Percentiles rank a stretch among this genome's conserved stretches.
Conservation (phyloP, 2,329 filamentous ascomycete genomes). For the Cadophora malorum region DNA sequence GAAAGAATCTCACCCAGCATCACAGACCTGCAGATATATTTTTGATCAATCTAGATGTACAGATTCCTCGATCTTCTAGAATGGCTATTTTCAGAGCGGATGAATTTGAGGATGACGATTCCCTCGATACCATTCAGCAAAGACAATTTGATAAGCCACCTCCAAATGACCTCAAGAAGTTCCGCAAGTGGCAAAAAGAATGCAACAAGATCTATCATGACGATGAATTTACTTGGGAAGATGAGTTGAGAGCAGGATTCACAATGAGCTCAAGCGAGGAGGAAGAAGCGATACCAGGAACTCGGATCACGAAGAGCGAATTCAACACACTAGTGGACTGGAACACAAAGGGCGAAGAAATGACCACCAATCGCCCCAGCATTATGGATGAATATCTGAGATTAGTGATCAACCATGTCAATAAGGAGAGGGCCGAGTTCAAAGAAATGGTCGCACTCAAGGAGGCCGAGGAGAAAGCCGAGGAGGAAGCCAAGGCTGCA, state of each 20-base stretch:
- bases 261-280: neutral
- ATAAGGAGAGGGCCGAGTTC: neutral
- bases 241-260: neutral
- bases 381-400: slow-evolving; percentile 8
- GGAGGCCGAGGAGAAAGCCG: neutral
- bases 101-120: neutral
- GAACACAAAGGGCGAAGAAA: neutral
- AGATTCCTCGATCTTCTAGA: no score
- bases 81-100: neutral
- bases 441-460: neutral
- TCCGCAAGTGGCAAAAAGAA: neutral
- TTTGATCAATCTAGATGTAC: no score
- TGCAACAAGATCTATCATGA: neutral
- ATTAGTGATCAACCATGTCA: neutral
- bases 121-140: neutral
- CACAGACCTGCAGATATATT: neutral
- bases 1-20: neutral
- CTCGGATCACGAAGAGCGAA: neutral
- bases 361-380: neutral
- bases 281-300: neutral
- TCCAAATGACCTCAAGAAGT: neutral
- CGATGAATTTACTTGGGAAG: neutral
- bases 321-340: neutral
- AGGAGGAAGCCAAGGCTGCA: neutral
- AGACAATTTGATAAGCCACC: neutral